phyloP scores from a whole-genome alignment of 192 early-diverging fungal genomes.

The Coemansia sp. region DNA sequence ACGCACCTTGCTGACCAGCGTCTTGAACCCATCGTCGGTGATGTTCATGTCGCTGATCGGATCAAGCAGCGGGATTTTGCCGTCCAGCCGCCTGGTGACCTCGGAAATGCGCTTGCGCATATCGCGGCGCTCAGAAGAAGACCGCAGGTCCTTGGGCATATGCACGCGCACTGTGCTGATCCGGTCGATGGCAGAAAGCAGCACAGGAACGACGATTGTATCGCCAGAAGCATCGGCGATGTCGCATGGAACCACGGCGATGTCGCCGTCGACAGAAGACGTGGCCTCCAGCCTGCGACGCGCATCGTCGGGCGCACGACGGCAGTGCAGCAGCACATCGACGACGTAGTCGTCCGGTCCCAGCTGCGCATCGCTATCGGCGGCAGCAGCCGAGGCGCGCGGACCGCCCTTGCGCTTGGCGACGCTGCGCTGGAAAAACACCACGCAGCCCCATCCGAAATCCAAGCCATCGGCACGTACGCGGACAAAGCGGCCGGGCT shows the following conservation, averaged over 20 bases:
- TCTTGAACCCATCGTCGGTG: conserved; percentile 70
- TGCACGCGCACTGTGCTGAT: conserved; percentile 73
- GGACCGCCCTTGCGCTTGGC: conserved; percentile 29
- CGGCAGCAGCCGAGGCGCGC: conserved; percentile 25
- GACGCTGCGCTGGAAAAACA: conserved; percentile 64
- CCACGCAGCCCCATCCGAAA: conserved; percentile 91
- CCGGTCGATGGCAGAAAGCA: conserved; percentile 68
- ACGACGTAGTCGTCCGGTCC: conserved; percentile 67
- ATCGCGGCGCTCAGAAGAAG: conserved; percentile 55
- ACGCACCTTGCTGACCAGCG: conserved; percentile 68
- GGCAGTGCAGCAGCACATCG: conserved; percentile 82
- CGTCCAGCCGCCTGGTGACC: conserved; percentile 67
- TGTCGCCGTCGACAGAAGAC: conserved; percentile 17
- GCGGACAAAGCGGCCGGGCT: conserved; percentile 77
- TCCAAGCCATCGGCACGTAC: conserved; percentile 60
- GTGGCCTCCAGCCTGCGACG: conserved; percentile 28
- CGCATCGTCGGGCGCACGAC: conserved; percentile 15
- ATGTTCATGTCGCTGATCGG: conserved; percentile 88
- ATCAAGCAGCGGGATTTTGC: conserved; percentile 81
- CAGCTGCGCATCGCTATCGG: conserved; percentile 30
- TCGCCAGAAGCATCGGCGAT: conserved; percentile 53
- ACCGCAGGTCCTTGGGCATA: conserved; percentile 68
- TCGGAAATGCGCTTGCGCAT: conserved; percentile 66
- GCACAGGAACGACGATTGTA: conserved; percentile 72
- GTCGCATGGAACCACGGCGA: conserved; percentile 46